A percentile compares a stretch with the other conserved stretches of the same genome.
These are phyloP conservation scores for Tetraselmis chui DNA, from an alignment of 139 green algal species.

Conservation along the genomic window DNA sequence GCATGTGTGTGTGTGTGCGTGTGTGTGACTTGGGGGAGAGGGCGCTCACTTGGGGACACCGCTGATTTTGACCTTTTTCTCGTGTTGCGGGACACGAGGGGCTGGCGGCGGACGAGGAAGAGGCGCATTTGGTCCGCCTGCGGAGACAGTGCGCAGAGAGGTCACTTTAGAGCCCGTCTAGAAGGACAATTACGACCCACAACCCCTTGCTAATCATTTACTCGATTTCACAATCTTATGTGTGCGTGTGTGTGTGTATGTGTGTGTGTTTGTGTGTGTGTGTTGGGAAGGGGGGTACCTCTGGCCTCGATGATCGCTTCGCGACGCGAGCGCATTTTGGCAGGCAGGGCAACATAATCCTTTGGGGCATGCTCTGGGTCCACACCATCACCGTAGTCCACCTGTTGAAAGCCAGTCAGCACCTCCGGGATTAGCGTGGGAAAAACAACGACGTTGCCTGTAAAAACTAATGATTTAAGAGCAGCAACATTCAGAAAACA, in stretches of 20 bases:
- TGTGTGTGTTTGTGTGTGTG: neutral
- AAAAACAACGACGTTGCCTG: too few species aligned
- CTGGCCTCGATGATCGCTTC: neutral
- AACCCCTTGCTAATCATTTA: too few species aligned
- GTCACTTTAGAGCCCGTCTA: neutral
- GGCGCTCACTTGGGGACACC: neutral
- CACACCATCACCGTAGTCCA: neutral
- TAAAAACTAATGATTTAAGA: too few species aligned
- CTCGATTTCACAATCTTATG: too few species aligned
- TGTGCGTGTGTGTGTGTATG: neutral
- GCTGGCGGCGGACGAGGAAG: neutral
- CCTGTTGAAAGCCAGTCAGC: too few species aligned
- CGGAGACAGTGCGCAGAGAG: neutral
- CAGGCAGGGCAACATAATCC: neutral
- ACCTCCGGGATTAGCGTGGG: too few species aligned
- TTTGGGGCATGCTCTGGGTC: neutral
- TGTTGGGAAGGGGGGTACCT: neutral
- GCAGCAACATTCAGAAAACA: too few species aligned
- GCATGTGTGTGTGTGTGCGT: too few species aligned
- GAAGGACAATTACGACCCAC: too few species aligned
- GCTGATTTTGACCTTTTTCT: neutral
- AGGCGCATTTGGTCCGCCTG: neutral
- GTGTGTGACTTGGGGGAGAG: too few species aligned
- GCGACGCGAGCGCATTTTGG: neutral
- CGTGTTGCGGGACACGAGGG: neutral